Percentiles rank a stretch among this genome's conserved stretches.
These are phyloP conservation scores for Ceratocystis diversiconidia DNA, from an alignment of 2,329 filamentous ascomycete species.

Conservation along the genomic window DNA sequence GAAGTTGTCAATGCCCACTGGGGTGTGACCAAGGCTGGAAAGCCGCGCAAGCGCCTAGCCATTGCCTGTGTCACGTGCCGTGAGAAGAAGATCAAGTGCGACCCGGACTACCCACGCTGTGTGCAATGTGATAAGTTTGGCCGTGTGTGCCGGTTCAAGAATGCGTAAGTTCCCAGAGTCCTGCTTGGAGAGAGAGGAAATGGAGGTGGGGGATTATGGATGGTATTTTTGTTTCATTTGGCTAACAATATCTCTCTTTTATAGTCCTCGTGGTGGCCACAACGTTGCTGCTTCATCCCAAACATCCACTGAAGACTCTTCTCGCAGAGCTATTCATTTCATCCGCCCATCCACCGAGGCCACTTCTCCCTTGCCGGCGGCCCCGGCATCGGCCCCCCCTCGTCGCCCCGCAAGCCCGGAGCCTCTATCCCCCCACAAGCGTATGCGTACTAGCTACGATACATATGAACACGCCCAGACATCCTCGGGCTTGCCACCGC, in stretches of 20 bases:
- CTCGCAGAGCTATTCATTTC: not conserved
- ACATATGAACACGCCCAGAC: constrained; percentile 23
- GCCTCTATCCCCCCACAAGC: constrained; percentile 31
- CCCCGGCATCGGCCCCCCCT: not conserved
- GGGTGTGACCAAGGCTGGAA: constrained; percentile 88
- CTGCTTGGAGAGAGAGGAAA: too few relatives aligned
- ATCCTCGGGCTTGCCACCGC: too few relatives aligned
- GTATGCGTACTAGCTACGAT: constrained; percentile 35
- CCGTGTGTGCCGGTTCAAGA: constrained; percentile 69
- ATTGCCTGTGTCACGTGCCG: constrained; percentile 88
- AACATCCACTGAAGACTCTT: constrained; percentile 24
- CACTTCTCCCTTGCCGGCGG: not conserved
- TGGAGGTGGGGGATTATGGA: too few relatives aligned
- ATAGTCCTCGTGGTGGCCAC: constrained; percentile 42
- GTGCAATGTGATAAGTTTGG: constrained; percentile 88
- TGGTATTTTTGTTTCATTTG: too few relatives aligned
- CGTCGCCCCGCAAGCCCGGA: constrained; percentile 22
- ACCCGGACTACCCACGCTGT: constrained; percentile 75
- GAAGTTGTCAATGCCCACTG: constrained; percentile 80
- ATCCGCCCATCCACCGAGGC: constrained; percentile 4
- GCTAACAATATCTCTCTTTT: not conserved
- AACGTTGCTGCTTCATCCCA: constrained; percentile 42
- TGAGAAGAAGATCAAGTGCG: constrained; percentile 96
- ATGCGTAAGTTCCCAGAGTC: constrained; percentile 48
- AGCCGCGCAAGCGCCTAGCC: constrained; percentile 77